A percentile compares a stretch with the other conserved stretches of the same genome.
These are phyloP conservation scores for Scenedesmus sp. DNA, from an alignment of 163 green algal genomes.

Conservation along the genomic window DNA sequence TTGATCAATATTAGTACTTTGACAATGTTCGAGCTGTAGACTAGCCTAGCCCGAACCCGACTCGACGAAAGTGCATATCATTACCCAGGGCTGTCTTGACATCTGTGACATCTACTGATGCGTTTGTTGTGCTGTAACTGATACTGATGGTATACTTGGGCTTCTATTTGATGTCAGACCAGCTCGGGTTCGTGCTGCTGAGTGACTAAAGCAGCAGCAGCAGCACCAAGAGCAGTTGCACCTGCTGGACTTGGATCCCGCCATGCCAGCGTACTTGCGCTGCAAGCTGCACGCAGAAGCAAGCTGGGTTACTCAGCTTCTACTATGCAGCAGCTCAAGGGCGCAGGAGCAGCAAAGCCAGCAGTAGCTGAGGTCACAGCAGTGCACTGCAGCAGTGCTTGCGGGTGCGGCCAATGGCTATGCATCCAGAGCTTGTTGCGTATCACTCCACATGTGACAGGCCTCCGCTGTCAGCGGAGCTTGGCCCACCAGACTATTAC, in stretches of 20 bases:
- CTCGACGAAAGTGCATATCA: neutral
- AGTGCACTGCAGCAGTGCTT: neutral
- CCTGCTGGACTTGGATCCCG: neutral
- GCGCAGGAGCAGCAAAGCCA: neutral
- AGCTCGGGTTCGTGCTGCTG: neutral
- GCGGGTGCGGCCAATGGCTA: neutral
- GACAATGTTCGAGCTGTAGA: neutral
- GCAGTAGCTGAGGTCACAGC: neutral
- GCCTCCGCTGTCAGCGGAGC: constrained; percentile 15
- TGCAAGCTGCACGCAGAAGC: neutral
- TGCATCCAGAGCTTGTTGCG: constrained; percentile 29
- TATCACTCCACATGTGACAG: constrained; percentile 24
- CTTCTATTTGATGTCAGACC: neutral
- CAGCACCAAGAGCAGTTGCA: constrained; percentile 1
- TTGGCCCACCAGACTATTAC: constrained; percentile 50
- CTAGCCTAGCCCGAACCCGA: too few species aligned
- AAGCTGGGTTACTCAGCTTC: neutral
- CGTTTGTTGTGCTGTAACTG: too few species aligned
- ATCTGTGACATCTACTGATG: neutral
- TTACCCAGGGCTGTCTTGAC: neutral
- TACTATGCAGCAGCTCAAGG: neutral
- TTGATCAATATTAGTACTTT: neutral
- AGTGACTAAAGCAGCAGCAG: neutral
- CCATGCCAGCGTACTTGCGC: neutral
- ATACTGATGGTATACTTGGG: neutral